Conservation (phyloP, 169 alveolate genomes). For the Plasmodium blacklocki region DNA sequence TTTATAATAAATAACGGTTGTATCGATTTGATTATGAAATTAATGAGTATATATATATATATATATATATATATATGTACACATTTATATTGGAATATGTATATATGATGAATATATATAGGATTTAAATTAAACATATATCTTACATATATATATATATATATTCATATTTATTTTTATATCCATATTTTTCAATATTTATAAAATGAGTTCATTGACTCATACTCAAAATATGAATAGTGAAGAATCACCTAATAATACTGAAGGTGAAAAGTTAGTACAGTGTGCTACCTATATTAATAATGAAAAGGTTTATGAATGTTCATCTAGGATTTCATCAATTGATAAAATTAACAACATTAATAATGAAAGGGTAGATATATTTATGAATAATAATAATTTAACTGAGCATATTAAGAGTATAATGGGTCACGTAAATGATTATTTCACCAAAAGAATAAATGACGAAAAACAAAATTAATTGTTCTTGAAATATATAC, state of each 20-base stretch:
- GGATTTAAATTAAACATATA: no score
- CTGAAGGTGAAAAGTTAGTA: conserved; percentile 26
- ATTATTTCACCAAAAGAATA: conserved; percentile 60
- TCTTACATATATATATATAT: conserved; percentile 3
- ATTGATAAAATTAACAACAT: conserved; percentile 6
- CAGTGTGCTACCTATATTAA: conserved; percentile 54
- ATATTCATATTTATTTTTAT: not conserved
- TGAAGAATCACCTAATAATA: conserved; percentile 10
- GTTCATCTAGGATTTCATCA: conserved; percentile 34
- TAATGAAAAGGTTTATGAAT: conserved; percentile 58
- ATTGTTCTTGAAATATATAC: not conserved
- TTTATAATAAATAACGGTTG: no score
- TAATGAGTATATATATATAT: no score
- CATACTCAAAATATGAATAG: conserved; percentile 6
- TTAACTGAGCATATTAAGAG: conserved; percentile 52
- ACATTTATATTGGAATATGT: not conserved
- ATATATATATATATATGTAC: no score
- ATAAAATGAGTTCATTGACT: conserved; percentile 20
- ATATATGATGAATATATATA: no score
- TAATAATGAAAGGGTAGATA: conserved; percentile 37
- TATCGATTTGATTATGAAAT: no score
- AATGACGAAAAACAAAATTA: conserved; percentile 34
- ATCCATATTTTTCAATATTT: conserved; percentile 1
- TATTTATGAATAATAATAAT: conserved; percentile 42
- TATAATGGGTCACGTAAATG: conserved; percentile 63